A percentile compares a stretch with the other conserved stretches of the same genome.
phyloP scores from a whole-genome alignment of 306 rosid species.

The Nissolia schottii region DNA sequence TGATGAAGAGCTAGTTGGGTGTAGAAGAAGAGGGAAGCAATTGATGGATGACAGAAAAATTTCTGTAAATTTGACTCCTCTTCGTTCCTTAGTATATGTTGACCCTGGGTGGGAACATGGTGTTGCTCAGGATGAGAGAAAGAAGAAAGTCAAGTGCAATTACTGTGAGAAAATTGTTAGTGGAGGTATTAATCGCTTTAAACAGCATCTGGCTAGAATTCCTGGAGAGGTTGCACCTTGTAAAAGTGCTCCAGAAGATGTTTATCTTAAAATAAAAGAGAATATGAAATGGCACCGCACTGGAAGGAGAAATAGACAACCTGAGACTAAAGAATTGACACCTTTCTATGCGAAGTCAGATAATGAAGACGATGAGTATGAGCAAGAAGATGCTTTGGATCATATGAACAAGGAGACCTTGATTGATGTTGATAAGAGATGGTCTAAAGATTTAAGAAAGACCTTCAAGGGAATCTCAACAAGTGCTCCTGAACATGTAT shows the following conservation, averaged over 20 bases:
- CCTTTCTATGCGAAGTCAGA: conserved; percentile 63
- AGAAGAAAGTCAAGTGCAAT: conserved; percentile 93
- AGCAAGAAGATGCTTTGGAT: conserved; percentile 59
- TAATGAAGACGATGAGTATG: conserved; percentile 70
- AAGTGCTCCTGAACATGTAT: conserved; percentile 58
- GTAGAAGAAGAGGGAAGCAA: conserved; percentile 81
- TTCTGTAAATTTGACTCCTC: conserved; percentile 58
- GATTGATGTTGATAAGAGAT: conserved; percentile 57
- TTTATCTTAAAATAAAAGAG: conserved; percentile 78
- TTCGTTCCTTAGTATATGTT: conserved; percentile 81
- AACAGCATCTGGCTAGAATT: conserved; percentile 95
- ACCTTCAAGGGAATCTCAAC: conserved; percentile 55
- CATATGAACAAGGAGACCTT: conserved; percentile 57
- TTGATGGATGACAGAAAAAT: conserved; percentile 57
- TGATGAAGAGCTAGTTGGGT: conserved; percentile 54
- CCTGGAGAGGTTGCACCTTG: conserved; percentile 99
- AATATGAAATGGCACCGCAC: conserved; percentile 99
- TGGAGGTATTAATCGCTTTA: conserved; percentile 94
- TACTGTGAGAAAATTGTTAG: conserved; percentile 92
- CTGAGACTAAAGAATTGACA: conserved; percentile 58
- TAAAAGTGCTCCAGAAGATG: conserved; percentile 90
- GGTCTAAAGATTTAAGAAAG: conserved; percentile 53
- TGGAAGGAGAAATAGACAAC: conserved; percentile 76
- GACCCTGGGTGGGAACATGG: conserved; percentile 99
- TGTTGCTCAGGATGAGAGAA: conserved; percentile 93